These are phyloP conservation scores for Hygrocybe punicea DNA, from an alignment of 768 basidiomycete genomes.

Conservation along the genomic window DNA sequence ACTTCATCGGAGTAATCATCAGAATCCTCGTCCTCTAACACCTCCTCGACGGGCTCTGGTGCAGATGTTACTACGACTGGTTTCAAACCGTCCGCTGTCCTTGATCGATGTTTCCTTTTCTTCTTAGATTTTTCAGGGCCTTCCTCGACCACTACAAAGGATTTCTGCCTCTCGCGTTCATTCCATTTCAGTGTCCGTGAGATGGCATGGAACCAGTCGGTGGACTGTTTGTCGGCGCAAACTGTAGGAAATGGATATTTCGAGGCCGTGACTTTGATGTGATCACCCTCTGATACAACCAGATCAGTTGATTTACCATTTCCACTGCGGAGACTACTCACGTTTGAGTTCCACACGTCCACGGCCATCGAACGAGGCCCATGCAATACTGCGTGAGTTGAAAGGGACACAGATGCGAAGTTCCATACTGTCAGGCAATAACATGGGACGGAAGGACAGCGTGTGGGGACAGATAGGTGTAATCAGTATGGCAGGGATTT, in stretches of 20 bases:
- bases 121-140: conserved; percentile 48
- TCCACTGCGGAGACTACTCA: conserved; percentile 39
- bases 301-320: background rate
- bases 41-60: conserved; percentile 25
- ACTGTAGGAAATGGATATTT: conserved; percentile 98
- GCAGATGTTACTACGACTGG: conserved; percentile 12
- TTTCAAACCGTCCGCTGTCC: conserved; percentile 12
- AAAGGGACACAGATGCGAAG: conserved; percentile 98
- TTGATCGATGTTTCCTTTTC: conserved; percentile 16
- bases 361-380: conserved; percentile 98
- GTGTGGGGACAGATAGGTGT: conserved; percentile 99
- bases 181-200: conserved; percentile 98
- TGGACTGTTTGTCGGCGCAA: conserved; percentile 95
- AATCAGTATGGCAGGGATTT: conserved; percentile 93
- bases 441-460: conserved; percentile 97
- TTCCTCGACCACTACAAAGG: conserved; percentile 97
- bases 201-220: conserved; percentile 98
- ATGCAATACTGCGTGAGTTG: conserved; percentile 96
- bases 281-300: conserved; percentile 80
- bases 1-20: conserved; percentile 60
- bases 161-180: conserved; percentile 96
- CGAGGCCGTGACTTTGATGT: conserved; percentile 96
- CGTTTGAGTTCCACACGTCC: conserved; percentile 95
- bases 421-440: conserved; percentile 97
- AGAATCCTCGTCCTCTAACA: conserved; percentile 44